Base-by-base conservation (phyloP, 208 protist genomes). In the Angomonas deanei region DNA sequence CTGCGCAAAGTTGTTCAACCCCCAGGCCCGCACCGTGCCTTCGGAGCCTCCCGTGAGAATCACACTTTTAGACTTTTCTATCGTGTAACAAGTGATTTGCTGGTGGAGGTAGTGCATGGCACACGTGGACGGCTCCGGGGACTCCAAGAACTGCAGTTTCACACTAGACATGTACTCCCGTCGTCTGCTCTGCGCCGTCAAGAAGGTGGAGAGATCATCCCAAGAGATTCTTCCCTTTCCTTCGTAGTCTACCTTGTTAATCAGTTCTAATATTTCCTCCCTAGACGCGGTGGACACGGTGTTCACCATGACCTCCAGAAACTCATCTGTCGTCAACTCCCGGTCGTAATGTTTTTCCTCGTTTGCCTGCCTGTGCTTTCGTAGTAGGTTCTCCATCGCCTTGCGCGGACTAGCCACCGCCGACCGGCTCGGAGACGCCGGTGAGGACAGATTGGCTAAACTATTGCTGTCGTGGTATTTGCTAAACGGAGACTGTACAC, bases 121-220 rank as follows among this genome's bases (percentile, higher is more conserved):
- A 34, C 46, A 73, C 48, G 23, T 66, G 17, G 32, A 19, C 17
- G 81, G 80, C 32, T 82, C 78, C 31, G 72, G 72, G 0, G 42
- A 53, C 17, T 74, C 58, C 39, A 68, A 50, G 56, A 87, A 76
- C 60, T 86, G 72, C 33, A 73, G 48, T 61, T 83, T 73, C 26
- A 77, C 76, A 33, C 81, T 64, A 15, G 62, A 57, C 31, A 93
- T 33, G 50, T 89, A 72, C 11, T 69, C 77, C 26, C 76, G 71
- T 31, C 88, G 87, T 5, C 74, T 69, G 52, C 72, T 82, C 69
- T 82, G 80, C 5, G 84, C 83, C 27, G 88, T 62, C 49, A 93
- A 74, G 64, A 88, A 93, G 6, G 83, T 87, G 49, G 87, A 50
- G 21, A 93, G 75, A 39, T 93, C 87, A 55, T 85, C 81, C 87